A percentile compares a stretch with the other conserved stretches of the same genome.
Evolutionary conservation across 306 rosid species (phyloP).

Genomic region (Cajanus cajan): DNA sequence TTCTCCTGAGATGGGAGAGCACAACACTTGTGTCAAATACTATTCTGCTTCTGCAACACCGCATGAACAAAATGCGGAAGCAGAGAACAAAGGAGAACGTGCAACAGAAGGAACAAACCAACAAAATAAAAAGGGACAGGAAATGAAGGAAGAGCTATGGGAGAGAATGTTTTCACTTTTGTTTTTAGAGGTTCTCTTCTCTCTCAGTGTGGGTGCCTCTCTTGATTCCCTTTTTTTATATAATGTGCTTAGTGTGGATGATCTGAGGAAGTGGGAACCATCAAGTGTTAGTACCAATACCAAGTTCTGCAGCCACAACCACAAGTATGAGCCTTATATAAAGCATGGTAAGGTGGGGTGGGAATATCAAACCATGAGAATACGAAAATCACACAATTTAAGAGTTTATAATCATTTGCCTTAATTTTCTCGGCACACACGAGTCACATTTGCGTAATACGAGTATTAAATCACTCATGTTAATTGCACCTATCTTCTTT

Average conservation of each 20-base stretch:
- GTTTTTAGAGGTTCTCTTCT: constrained; percentile 21
- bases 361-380: neutral
- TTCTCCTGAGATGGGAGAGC: constrained; percentile 15
- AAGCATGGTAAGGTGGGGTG: constrained; percentile 19
- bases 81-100: constrained; percentile 12
- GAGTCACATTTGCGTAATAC: neutral
- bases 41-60: constrained; percentile 39
- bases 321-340: constrained; percentile 34
- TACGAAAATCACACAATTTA: neutral
- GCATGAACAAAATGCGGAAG: constrained; percentile 21
- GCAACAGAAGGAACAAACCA: neutral
- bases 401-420: constrained; percentile 9
- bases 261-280: neutral
- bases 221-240: constrained; percentile 37
- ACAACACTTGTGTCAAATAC: constrained; percentile 20
- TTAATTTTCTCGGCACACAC: constrained; percentile 2
- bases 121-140: neutral
- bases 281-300: constrained; percentile 23
- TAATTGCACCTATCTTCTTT: neutral
- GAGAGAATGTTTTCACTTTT: constrained; percentile 29
- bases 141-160: neutral
- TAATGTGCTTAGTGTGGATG: constrained; percentile 18
- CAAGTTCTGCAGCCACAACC: neutral
- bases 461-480: neutral
- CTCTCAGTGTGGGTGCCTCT: constrained; percentile 18